Evolutionary conservation across 1,139 yeast genomes (phyloP), one percentile per base, ranked within the genome.

Genomic region (Magnusiomyces sp.): DNA sequence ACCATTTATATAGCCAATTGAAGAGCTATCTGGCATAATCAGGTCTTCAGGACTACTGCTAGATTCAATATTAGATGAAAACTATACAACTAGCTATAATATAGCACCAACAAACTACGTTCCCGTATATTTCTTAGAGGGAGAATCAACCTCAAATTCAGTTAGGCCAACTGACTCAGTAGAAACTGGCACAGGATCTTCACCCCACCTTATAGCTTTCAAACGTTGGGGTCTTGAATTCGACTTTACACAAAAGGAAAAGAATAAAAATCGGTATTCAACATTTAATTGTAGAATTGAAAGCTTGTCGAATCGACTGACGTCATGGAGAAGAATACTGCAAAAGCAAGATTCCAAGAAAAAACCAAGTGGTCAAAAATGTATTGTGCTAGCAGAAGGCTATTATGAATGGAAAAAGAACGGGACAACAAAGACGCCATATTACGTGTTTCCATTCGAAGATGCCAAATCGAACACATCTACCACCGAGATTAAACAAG

Each of bases 341-440:
- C 38, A 27, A 29, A 32, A 29, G 9, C 16, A 32, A n/a, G 29
- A 20, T 11, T 17, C 13, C 2, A 9, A 7, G 13, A 39, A 19
- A 39, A 11, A 27, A 39, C 20, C n/a, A 19, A 11, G 13, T 20
- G 31, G 31, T 39, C 16, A n/a, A n/a, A 32, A 32, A 50, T 89
- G 96, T 62, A 81, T 82, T 1, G 77, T 88, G 0, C 90, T 95
- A 0, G 75, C 85, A 40, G 77, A 78, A 59, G 97, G 97, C 0
- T 90, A 89, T 64, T 89, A 77, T 61, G 97, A 89, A 64, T 89
- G 97, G 97, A 65, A 66, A 61, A 49, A 56, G 51, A 45, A 58
- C 57, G 34, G 62, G 50, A 51, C 64, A 59, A 49, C 69, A 17
- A 80, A 77, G 56, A 63, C 64, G 0, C 96, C 97, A 0, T 79